Evolutionary conservation across 352 stramenopile genomes (phyloP), one percentile per base, ranked within the genome.

Genomic region (Pythium rishiriense): DNA sequence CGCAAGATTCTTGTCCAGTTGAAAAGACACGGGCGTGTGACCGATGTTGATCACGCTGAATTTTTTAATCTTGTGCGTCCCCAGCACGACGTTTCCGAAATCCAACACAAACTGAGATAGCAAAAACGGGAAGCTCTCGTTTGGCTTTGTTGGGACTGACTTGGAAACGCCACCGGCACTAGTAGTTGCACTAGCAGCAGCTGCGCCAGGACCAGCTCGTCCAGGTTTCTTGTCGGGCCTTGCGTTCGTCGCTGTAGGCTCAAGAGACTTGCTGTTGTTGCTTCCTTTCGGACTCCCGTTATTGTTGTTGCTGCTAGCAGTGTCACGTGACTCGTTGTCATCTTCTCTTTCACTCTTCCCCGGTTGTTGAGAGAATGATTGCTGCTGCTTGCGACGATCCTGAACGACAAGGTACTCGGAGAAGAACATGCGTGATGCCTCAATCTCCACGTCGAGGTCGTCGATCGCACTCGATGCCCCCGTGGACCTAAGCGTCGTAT

Each of bases 21-120:
- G 77, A 62, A 98, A 98, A 12, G 82, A 96, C 11, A 94, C 73
- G 25, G 90, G 73, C 19, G 91, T 78, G 41, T 83, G 74, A 0
- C 87, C 90, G 19, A 96, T 96, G 70, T 98, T 98, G 10, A 88
- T 94, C 25, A 98, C 82, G 37, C 75, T 83, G 52, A 98, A 98
- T 39, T 90, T 91, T 31, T 94, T 95, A 56, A 97, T 93, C 60
- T 93, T 93, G 58, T 95, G 93, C 9, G 89, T 88, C 6, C 94
- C 95, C 4, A 93, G 61, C 11, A 98, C 90, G 51, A 98, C 90
- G 63, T 98, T 95, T 0, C 94, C 94, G 68, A 98, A 98, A 66
- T 98, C 94, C 25, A 96, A 78, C 1, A 97, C 80, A 63, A 98
- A 98, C 56, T 93, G 79, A 3, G 88, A 96, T 17, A 97, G 58